A percentile compares a stretch with the other conserved stretches of the same genome.
These are phyloP conservation scores for Paulownia fortunei DNA, from an alignment of 257 asterid genomes.

Conservation along the genomic window DNA sequence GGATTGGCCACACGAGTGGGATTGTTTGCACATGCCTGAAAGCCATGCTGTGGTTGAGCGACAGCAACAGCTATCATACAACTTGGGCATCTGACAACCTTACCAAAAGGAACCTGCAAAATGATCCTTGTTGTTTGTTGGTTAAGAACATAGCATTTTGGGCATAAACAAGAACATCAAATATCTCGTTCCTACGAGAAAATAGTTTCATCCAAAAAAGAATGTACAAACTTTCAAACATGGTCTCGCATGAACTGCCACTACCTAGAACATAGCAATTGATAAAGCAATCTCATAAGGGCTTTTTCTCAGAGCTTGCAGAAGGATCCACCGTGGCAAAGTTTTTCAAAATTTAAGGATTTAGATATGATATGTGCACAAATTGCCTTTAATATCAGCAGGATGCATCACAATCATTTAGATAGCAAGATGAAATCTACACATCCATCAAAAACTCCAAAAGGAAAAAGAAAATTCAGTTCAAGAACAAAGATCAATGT, in stretches of 20 bases:
- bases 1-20: slow-evolving; percentile 9
- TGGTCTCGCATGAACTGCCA: neutral
- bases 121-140: neutral
- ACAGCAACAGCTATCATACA: slow-evolving; percentile 86
- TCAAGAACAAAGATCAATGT: slow-evolving; percentile 9
- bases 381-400: neutral
- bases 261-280: neutral
- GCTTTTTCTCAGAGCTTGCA: neutral
- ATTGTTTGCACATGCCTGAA: slow-evolving; percentile 70
- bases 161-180: slow-evolving; percentile 11
- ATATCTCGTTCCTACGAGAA: neutral
- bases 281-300: neutral
- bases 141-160: slow-evolving; percentile 9
- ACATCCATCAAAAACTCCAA: neutral
- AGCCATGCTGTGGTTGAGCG: slow-evolving; percentile 94
- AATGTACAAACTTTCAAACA: neutral
- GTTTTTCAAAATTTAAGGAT: neutral
- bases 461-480: neutral
- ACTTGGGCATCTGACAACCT: slow-evolving; percentile 87
- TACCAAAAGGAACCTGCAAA: slow-evolving; percentile 91
- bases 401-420: neutral
- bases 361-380: neutral
- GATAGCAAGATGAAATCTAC: neutral
- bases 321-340: neutral
- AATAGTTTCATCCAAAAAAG: neutral